Base-by-base conservation (phyloP, 495 filamentous ascomycete genomes). In the Penicillium manginii region DNA sequence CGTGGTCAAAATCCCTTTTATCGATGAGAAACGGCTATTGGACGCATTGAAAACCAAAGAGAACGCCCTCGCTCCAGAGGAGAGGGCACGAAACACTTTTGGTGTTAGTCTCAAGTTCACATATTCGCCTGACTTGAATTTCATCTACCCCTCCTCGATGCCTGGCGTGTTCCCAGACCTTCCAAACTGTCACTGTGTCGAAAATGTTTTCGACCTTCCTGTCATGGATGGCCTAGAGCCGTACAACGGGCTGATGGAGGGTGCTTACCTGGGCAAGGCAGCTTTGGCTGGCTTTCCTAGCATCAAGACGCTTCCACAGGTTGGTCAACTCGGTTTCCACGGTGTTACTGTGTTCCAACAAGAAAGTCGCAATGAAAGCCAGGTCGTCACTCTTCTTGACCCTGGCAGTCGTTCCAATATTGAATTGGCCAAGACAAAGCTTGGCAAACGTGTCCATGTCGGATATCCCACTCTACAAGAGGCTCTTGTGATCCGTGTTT, bases 1-100 rank as follows among this genome's bases (percentile, higher is more conserved):
- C 31, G 93, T 99, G 39, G 92, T 98, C 52, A 97, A 97, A 75
- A 98, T 99, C 60, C 96, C 96, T 0, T 99, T 99, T 74, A 99
- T 99, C 63, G 92, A 98, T 31, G 93, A 98, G 69, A 81, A 84
- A 50, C 83, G 96, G 3, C 76, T 99, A 17, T 79, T 99, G 37
- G 76, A 78, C 33, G 96, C 93, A 11, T 94, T 99, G 85, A 88
- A 82, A 17, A 88, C 91, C 11, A 91, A 86, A 68, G 91, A 98
- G 56, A 76, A 87, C 46, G 78, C 89, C 23, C 81, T 99, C 19
- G 84, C 83, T 2, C 83, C 88, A 2, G 87, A 86, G 2, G 91
- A 99, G 70, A 89, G 85, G 66, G 78, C 81, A 26, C 81, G 96
- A 23, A 98, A 99, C 66, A 86, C 87, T 57, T 98, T 97, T 72